Evolutionary conservation across 2,329 filamentous ascomycete genomes (phyloP), one percentile per base, ranked within the genome.

Genomic region (Colletotrichum eleusines): DNA sequence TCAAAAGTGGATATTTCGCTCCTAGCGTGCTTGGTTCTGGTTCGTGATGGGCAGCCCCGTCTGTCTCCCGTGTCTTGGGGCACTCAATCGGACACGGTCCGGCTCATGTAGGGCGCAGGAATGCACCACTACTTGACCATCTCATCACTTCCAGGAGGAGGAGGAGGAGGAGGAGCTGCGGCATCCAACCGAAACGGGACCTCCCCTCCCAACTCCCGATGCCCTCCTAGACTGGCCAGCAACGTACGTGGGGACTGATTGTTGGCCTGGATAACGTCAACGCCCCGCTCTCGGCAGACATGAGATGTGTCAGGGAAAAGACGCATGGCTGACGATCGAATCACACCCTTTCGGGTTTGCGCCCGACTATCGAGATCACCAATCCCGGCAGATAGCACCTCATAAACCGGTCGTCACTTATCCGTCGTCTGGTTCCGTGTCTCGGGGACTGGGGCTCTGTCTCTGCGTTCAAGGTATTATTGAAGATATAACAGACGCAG

Each of bases 131-230:
- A 46, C 69, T 68, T 69, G 58, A 64, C 69, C 50, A 33, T 65
- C 64, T 59, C 54, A 71, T 71, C 69, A 68, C 59, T 68, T 63
- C 69, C 65, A 38, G 20, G 67, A 71, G 48, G 58, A 68, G n/a
- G n/a, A n/a, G n/a, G n/a, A n/a, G n/a, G n/a, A n/a, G n/a, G n/a
- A n/a, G n/a, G 59, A 33, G 48, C 63, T 26, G n/a, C 16, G 2
- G 5, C 44, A 33, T 50, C n/a, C 40, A 57, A 46, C 35, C 51
- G 18, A 63, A 54, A 26, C 8, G 31, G 46, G 9, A 16, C 28
- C 20, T 33, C 26, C 20, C n/a, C 31, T 61, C n/a, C 46, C 23
- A 3, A 20, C 9, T 38, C 18, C 20, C 46, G n/a, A n/a, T n/a
- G 42, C 23, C 42, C 16, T 63, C 58, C 53, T 33, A 31, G 58